These are phyloP conservation scores for Aspergillus flavus DNA, from an alignment of 2,329 filamentous ascomycete species.

Conservation along the genomic window DNA sequence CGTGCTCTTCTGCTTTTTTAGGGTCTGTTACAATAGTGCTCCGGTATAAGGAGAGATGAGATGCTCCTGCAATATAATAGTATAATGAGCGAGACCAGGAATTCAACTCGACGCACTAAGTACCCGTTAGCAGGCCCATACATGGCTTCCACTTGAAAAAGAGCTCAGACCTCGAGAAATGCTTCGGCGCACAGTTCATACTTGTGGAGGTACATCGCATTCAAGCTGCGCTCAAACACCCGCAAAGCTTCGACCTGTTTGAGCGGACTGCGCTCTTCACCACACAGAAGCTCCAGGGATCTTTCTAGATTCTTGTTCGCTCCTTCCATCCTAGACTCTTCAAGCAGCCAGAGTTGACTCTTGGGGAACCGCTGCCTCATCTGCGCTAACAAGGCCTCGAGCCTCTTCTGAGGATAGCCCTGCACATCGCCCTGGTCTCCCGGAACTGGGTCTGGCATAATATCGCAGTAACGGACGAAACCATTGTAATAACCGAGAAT, in stretches of 20 bases:
- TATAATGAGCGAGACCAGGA: slow-evolving; percentile 91
- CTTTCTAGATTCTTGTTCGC: slow-evolving; percentile 67
- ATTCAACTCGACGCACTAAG: slow-evolving; percentile 73
- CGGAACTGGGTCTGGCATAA: slow-evolving; percentile 61
- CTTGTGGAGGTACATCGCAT: slow-evolving; percentile 75
- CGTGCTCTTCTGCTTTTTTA: slow-evolving; percentile 57
- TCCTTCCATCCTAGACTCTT: slow-evolving; percentile 78
- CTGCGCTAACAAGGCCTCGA: slow-evolving; percentile 66
- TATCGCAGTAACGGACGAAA: slow-evolving; percentile 83
- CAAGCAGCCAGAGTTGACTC: slow-evolving; percentile 81
- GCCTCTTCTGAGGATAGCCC: slow-evolving; percentile 71
- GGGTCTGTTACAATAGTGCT: slow-evolving; percentile 32
- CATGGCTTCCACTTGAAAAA: neutral
- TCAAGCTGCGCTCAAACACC: slow-evolving; percentile 80
- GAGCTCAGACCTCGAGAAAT: slow-evolving; percentile 62
- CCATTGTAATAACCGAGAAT: slow-evolving; percentile 87
- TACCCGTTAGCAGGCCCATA: slow-evolving; percentile 6
- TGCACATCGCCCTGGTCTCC: slow-evolving; percentile 59
- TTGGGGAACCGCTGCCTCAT: slow-evolving; percentile 81
- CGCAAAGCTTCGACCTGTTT: slow-evolving; percentile 86
- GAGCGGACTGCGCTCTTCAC: slow-evolving; percentile 68
- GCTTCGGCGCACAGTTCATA: slow-evolving; percentile 73
- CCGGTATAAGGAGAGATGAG: slow-evolving; percentile 81
- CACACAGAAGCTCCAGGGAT: slow-evolving; percentile 67
- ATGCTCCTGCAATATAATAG: slow-evolving; percentile 80